Evolutionary conservation across 2,329 filamentous ascomycete species (phyloP).

Genomic region (Apiospora arundinis): DNA sequence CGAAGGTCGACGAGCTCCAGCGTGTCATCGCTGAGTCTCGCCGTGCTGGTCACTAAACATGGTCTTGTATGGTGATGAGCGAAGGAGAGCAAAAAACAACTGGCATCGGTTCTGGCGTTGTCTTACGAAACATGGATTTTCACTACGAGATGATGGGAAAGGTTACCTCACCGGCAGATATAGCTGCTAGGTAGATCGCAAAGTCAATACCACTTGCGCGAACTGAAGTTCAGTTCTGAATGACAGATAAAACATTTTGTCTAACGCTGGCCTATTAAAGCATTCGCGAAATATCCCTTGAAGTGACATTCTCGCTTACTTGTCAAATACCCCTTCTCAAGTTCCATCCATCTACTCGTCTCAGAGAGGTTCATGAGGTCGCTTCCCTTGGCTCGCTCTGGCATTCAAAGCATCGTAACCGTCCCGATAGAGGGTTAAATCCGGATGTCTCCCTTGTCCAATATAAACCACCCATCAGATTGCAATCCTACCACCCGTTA

Average conservation of each 20-base stretch:
- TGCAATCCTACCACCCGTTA: too few relatives aligned
- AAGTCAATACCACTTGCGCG: slow-evolving; percentile 21
- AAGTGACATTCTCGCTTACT: not conserved
- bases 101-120: slow-evolving; percentile 22
- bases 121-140: slow-evolving; percentile 23
- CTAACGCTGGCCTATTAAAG: slow-evolving; percentile 9
- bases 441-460: not conserved
- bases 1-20: slow-evolving; percentile 99
- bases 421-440: not conserved
- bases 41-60: slow-evolving; percentile 63
- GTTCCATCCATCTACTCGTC: not conserved
- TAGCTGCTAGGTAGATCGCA: not conserved
- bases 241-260: slow-evolving; percentile 8
- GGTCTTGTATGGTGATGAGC: slow-evolving; percentile 20
- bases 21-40: slow-evolving; percentile 97
- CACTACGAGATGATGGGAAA: slow-evolving; percentile 21
- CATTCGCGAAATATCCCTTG: not conserved
- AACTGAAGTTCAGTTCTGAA: slow-evolving; percentile 19
- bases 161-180: slow-evolving; percentile 19
- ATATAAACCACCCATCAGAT: not conserved
- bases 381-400: not conserved
- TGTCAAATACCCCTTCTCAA: not conserved
- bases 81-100: slow-evolving; percentile 23
- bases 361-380: too few relatives aligned
- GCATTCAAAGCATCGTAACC: not conserved